A percentile compares a stretch with the other conserved stretches of the same genome.
Evolutionary conservation across 2,329 filamentous ascomycete genomes (phyloP).

Genomic region (Lasiodiplodia citricola): DNA sequence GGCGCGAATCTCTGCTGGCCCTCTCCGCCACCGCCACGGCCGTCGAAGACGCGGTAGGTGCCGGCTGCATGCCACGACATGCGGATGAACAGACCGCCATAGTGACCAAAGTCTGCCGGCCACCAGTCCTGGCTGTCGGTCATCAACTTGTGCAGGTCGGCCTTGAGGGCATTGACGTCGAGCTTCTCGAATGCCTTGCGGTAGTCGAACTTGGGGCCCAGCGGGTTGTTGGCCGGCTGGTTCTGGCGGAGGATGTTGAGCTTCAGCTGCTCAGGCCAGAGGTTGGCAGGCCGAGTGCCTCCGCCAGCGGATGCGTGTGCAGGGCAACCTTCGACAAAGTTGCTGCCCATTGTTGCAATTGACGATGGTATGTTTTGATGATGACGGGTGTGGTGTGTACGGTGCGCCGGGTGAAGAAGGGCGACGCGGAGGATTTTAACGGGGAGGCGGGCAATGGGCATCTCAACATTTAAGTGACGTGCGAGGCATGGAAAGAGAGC

Average conservation of each 20-base stretch:
- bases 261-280: constrained; percentile 73
- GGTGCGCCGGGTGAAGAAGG: neutral
- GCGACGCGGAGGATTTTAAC: neutral
- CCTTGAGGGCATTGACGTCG: constrained; percentile 74
- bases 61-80: constrained; percentile 83
- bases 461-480: no score
- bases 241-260: constrained; percentile 78
- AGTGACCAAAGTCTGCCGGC: constrained; percentile 83
- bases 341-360: constrained; percentile 4
- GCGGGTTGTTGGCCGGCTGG: constrained; percentile 66
- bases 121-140: constrained; percentile 82
- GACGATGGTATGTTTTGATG: neutral
- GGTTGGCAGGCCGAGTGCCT: constrained; percentile 72
- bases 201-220: constrained; percentile 73
- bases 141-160: constrained; percentile 73
- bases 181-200: constrained; percentile 72
- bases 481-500: neutral
- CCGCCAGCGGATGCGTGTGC: constrained; percentile 53
- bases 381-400: neutral
- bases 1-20: constrained; percentile 82
- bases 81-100: constrained; percentile 78
- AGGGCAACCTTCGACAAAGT: constrained; percentile 4
- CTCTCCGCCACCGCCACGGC: constrained; percentile 74
- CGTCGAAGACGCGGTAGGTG: constrained; percentile 77
- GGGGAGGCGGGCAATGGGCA: neutral